These are phyloP conservation scores for Quillaja saponaria DNA, from an alignment of 306 rosid species.

Conservation along the genomic window DNA sequence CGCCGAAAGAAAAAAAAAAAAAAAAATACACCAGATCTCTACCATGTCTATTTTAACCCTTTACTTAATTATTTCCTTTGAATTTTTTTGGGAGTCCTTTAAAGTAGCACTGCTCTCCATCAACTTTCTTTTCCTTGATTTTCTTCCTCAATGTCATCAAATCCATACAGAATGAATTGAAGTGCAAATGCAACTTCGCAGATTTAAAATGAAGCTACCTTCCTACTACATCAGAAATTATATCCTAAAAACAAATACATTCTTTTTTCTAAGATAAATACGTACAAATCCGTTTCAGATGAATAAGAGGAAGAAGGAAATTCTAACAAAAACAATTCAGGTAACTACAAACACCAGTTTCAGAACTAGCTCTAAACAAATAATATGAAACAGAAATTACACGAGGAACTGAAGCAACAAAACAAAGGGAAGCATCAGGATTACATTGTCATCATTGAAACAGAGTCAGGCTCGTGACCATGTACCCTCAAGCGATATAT, in stretches of 20 bases:
- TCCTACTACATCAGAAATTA: conserved; percentile 28
- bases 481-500: conserved; percentile 92
- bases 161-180: not conserved
- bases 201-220: not conserved
- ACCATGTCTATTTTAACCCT: too few relatives aligned
- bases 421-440: conserved; percentile 32
- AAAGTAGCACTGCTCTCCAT: too few relatives aligned
- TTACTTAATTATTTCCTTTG: too few relatives aligned
- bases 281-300: conserved; percentile 39
- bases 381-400: conserved; percentile 34
- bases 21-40: too few relatives aligned
- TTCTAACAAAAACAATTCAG: conserved; percentile 26
- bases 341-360: conserved; percentile 27
- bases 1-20: too few relatives aligned
- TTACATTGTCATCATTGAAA: conserved; percentile 59
- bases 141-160: conserved; percentile 19
- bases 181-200: too few relatives aligned
- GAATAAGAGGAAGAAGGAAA: conserved; percentile 27
- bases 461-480: conserved; percentile 67
- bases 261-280: too few relatives aligned
- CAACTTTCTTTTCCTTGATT: conserved; percentile 22
- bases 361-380: conserved; percentile 40
- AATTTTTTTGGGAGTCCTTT: too few relatives aligned
- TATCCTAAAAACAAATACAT: conserved; percentile 29
- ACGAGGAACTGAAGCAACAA: conserved; percentile 16